Base-by-base conservation (phyloP, 1,284 basidiomycete species). In the Heliocybe sulcata region DNA sequence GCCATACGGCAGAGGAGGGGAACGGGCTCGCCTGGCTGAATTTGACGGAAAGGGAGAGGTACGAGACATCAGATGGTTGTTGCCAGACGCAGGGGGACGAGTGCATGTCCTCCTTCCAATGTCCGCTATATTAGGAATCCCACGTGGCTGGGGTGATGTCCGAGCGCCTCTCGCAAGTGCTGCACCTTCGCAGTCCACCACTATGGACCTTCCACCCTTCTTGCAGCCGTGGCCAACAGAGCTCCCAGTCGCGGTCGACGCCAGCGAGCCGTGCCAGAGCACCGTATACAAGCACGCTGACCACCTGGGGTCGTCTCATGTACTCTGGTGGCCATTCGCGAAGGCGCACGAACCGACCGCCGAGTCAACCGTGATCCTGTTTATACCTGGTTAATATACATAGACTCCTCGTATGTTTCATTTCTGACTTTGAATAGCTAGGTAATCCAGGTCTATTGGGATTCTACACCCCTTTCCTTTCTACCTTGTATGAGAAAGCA, bases 371-470 rank as follows among this genome's bases (percentile, higher is more conserved):
- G 63, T 80, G 14, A 56, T 84, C 12, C 60, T 85, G 3, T 83
- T 85, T 64, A 77, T 84, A 51, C 83, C 83, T 60, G 81, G 81
- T 78, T 27, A 57, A 57, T 25, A 1, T 6, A 22, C 38, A 14
- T 11, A n/a, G 12, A 20, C 35, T 29, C 42, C 58, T 51, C 14
- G n/a, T 14, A n/a, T 26, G 16, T 3, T 29, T 20, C 19, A 27
- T 29, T 2, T 33, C 38, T 50, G 45, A 19, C 10, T 45, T 22
- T 42, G 19, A 50, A 4, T 45, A 22, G 45, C 35, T 59, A 83
- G 83, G 83, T 10, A 86, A 86, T 61, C 83, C 83, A 6, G 83
- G 83, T 1, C 65, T 83, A 12, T 58, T 80, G 27, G 74, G 79
- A 31, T 83, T 85, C 63, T 86, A 85, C 58, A 71, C 69, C 0